Conservation (phyloP, 257 asterid genomes). For the Haberlea rhodopensis region DNA sequence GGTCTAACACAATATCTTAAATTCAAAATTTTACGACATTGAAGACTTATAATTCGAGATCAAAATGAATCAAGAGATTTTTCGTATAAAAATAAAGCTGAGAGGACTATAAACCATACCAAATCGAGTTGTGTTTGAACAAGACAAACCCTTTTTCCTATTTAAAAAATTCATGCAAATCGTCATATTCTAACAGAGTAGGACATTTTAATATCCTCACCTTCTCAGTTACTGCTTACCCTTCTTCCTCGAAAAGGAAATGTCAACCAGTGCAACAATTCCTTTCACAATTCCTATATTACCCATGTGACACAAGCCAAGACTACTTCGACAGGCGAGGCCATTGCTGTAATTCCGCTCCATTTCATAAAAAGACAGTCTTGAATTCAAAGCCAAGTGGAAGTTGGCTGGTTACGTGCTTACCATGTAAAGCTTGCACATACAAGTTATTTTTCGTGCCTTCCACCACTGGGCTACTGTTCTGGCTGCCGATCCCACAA, state of each 20-base stretch:
- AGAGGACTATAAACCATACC: too few species aligned
- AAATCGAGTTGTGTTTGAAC: too few species aligned
- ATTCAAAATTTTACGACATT: too few species aligned
- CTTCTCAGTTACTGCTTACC: conserved; percentile 38
- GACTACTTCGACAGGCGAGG: conserved; percentile 17
- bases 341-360: conserved; percentile 34
- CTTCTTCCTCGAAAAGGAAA: conserved; percentile 39
- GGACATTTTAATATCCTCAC: conserved; percentile 34
- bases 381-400: conserved; percentile 61
- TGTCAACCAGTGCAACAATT: conserved; percentile 28
- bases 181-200: conserved; percentile 11
- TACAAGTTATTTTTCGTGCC: conserved; percentile 25
- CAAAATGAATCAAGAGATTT: too few species aligned
- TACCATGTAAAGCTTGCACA: conserved; percentile 46
- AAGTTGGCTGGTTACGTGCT: conserved; percentile 54
- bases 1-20: too few species aligned
- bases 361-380: conserved; percentile 44
- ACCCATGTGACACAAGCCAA: conserved; percentile 2
- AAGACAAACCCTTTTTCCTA: too few species aligned
- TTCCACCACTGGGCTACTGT: conserved; percentile 30
- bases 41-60: too few species aligned
- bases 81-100: too few species aligned
- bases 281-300: conserved; percentile 15
- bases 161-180: too few species aligned
- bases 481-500: conserved; percentile 1